These are phyloP conservation scores for Daphne laureola DNA, from an alignment of 441 rosid genomes.

Conservation along the genomic window DNA sequence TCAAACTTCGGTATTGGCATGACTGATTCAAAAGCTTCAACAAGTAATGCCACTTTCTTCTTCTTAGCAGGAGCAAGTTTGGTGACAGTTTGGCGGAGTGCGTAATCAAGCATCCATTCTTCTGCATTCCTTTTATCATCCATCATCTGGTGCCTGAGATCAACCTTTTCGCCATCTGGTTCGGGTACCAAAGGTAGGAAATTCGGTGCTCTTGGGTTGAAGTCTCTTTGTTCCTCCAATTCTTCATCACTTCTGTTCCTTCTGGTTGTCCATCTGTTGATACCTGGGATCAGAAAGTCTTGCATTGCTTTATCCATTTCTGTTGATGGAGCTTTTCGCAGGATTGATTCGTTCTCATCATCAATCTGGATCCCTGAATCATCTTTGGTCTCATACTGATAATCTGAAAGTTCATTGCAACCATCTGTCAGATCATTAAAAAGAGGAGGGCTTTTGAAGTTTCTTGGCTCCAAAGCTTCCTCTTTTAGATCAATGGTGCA, in stretches of 20 bases:
- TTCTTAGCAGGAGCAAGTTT: constrained; percentile 59
- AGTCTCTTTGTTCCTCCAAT: constrained; percentile 28
- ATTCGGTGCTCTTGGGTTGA: constrained; percentile 82
- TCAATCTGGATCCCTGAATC: constrained; percentile 18
- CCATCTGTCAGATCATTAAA: constrained; percentile 8
- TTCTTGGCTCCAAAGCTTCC: constrained; percentile 8
- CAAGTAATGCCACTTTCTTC: constrained; percentile 61
- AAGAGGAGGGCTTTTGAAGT: constrained; percentile 11
- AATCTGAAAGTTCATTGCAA: constrained; percentile 7
- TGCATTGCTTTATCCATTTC: constrained; percentile 16
- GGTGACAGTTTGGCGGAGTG: constrained; percentile 48
- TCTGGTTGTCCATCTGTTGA: constrained; percentile 30
- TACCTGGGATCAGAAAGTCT: constrained; percentile 20
- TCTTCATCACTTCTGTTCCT: constrained; percentile 26
- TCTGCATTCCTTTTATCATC: constrained; percentile 53
- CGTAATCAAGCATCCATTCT: constrained; percentile 70
- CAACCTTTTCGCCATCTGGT: constrained; percentile 49
- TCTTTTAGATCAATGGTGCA: constrained; percentile 4
- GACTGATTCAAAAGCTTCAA: constrained; percentile 62
- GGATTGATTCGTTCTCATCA: constrained; percentile 17
- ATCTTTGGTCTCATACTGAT: constrained; percentile 5
- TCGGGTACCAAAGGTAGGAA: constrained; percentile 52
- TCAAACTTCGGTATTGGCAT: constrained; percentile 33
- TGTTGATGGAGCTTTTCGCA: constrained; percentile 5
- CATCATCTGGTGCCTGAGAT: constrained; percentile 51